Percentiles rank a stretch among this genome's conserved stretches.
Evolutionary conservation across 441 rosid species (phyloP).

Genomic region (Geranium incanum): DNA sequence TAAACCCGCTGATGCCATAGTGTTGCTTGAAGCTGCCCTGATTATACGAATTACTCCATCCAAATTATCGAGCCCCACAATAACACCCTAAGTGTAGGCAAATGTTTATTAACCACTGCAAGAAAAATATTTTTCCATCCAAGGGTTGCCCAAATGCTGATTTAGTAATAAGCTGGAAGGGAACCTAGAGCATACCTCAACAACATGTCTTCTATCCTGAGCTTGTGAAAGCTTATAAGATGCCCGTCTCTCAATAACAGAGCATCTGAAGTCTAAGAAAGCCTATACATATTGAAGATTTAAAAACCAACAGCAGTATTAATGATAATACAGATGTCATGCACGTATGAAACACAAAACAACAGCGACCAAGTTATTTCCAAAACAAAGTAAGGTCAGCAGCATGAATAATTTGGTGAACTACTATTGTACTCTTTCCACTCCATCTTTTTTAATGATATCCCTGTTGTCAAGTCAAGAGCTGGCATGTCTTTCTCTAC

Average conservation of each 20-base stretch:
- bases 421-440: neutral
- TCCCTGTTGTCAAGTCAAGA: neutral
- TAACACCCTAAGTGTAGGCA: slow-evolving; percentile 50
- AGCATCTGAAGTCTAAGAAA: slow-evolving; percentile 85
- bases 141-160: neutral
- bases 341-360: no score
- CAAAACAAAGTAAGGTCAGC: neutral
- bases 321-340: neutral
- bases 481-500: neutral
- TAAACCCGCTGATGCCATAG: slow-evolving; percentile 61
- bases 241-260: slow-evolving; percentile 85
- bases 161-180: neutral
- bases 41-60: slow-evolving; percentile 60
- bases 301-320: neutral
- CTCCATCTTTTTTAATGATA: no score
- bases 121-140: neutral
- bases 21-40: slow-evolving; percentile 57
- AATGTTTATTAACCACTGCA: slow-evolving; percentile 9
- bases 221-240: slow-evolving; percentile 78
- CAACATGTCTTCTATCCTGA: slow-evolving; percentile 74
- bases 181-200: slow-evolving; percentile 53
- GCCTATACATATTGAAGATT: slow-evolving; percentile 39
- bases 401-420: neutral
- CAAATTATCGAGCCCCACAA: slow-evolving; percentile 74
- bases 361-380: neutral